Evolutionary conservation across 306 rosid genomes (phyloP).

Genomic region (Inga laurina): DNA sequence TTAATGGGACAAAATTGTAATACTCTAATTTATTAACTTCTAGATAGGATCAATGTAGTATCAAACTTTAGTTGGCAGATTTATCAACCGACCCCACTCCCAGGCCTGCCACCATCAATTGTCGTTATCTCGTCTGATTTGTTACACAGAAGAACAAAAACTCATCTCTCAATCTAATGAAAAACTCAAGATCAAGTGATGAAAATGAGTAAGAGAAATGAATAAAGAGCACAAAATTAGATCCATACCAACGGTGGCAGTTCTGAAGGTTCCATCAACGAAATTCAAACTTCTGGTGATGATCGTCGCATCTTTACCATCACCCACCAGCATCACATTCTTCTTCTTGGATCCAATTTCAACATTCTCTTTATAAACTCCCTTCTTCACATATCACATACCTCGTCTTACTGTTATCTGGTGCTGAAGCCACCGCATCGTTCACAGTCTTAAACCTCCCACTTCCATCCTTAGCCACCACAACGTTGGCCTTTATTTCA

Average conservation of each 20-base stretch:
- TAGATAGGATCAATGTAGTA: background rate
- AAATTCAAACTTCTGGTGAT: constrained; percentile 58
- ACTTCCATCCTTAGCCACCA: constrained; percentile 71
- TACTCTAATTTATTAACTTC: no score
- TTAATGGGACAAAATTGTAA: no score
- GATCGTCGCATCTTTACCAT: constrained; percentile 53
- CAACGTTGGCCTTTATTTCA: constrained; percentile 44
- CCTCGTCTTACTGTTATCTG: constrained; percentile 45
- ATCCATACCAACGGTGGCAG: constrained; percentile 60
- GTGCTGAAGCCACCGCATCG: constrained; percentile 54
- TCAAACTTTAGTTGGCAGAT: background rate
- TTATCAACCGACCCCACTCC: background rate
- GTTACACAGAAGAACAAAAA: no score
- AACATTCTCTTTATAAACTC: constrained; percentile 47
- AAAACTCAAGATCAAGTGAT: background rate
- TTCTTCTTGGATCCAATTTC: constrained; percentile 47
- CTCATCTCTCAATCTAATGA: background rate
- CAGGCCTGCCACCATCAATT: background rate
- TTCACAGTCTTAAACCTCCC: constrained; percentile 51
- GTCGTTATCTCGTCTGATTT: no score
- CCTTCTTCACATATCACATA: constrained; percentile 56
- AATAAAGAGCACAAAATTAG: background rate
- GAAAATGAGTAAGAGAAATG: background rate
- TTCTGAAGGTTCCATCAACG: constrained; percentile 53
- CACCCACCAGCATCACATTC: constrained; percentile 60